Base-by-base conservation (phyloP, 345 rosid species). In the Salix suchowensis region DNA sequence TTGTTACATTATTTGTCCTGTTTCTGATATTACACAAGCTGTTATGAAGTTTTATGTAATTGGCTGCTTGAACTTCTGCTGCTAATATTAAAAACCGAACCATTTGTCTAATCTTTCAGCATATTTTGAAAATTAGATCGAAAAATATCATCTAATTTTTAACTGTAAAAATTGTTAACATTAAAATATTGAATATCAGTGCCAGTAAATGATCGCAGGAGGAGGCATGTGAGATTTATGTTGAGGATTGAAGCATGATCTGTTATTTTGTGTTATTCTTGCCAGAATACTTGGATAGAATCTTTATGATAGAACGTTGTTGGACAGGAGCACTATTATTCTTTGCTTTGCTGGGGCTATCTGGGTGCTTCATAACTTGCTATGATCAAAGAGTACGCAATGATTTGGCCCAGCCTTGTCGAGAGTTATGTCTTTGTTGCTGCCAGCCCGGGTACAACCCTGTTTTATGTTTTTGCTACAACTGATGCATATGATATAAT, bases 281-380 rank as follows among this genome's bases (percentile, higher is more conserved):
- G 1, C 16, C 16, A 13, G 44, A 60, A 15, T 26, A 46, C 44
- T 71, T 62, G 30, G 61, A 61, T 61, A 40, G 58, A 58, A 68
- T 46, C 54, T 46, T 69, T 69, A 70, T 30, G 23, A 39, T 28
- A 55, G 50, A 26, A 28, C 77, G 58, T 75, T 83, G 34, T 23
- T 60, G 67, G 72, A 28, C 96, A 96, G 99, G 99, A 79, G 98
- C 99, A 37, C 82, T 96, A 58, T 82, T 94, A 34, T 94, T 96
- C 83, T 94, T 96, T 76, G 98, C 99, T 81, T 87, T 96, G 85
- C 88, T 96, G 95, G 99, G 99, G 76, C 86, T 96, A 71, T 94
- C 98, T 65, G 98, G 99, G 72, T 96, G 99, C 89, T 90, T 96
- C 86, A 93, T 96, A 79, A 96, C 99, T 71, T 94, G 97, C 86